A percentile compares a stretch with the other conserved stretches of the same genome.
These are phyloP conservation scores for Trametes hirsuta DNA, from an alignment of 1,284 basidiomycete species.

Conservation along the genomic window DNA sequence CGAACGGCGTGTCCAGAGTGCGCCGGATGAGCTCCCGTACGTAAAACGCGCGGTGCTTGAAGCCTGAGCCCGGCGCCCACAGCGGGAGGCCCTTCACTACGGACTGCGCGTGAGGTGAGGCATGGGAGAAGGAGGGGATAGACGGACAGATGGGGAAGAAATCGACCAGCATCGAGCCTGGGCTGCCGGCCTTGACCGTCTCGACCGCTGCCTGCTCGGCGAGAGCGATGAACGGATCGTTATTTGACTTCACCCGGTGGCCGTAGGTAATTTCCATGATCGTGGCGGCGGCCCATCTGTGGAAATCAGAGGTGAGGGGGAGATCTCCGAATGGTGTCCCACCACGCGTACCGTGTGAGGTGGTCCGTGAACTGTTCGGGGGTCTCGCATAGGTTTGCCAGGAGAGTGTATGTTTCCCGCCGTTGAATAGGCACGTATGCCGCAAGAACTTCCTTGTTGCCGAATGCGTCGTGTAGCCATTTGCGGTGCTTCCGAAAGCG, in stretches of 20 bases:
- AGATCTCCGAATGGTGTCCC: neutral
- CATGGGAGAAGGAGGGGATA: neutral
- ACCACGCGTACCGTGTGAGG: constrained; percentile 27
- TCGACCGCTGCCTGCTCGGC: constrained; percentile 27
- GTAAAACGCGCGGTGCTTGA: constrained; percentile 28
- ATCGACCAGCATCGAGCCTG: constrained; percentile 33
- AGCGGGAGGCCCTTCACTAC: constrained; percentile 30
- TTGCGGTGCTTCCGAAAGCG: constrained; percentile 36
- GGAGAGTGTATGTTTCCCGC: constrained; percentile 31
- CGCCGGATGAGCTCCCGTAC: constrained; percentile 21
- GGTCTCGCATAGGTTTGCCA: constrained; percentile 26
- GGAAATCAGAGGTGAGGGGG: neutral
- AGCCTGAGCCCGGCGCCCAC: constrained; percentile 34
- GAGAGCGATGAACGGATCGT: constrained; percentile 26
- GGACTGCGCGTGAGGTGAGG: neutral
- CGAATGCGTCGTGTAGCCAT: constrained; percentile 35
- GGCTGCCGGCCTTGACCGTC: constrained; percentile 26
- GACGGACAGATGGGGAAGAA: constrained; percentile 30
- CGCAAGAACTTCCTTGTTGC: constrained; percentile 20
- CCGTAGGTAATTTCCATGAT: constrained; percentile 33
- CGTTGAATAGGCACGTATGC: constrained; percentile 31
- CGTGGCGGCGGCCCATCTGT: constrained; percentile 27
- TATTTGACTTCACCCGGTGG: constrained; percentile 22
- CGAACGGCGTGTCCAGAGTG: constrained; percentile 30
- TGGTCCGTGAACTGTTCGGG: constrained; percentile 31